Percentiles rank a stretch among this genome's conserved stretches.
These are phyloP conservation scores for Pyrenophora seminiperda DNA, from an alignment of 2,329 filamentous ascomycete genomes.

Conservation along the genomic window DNA sequence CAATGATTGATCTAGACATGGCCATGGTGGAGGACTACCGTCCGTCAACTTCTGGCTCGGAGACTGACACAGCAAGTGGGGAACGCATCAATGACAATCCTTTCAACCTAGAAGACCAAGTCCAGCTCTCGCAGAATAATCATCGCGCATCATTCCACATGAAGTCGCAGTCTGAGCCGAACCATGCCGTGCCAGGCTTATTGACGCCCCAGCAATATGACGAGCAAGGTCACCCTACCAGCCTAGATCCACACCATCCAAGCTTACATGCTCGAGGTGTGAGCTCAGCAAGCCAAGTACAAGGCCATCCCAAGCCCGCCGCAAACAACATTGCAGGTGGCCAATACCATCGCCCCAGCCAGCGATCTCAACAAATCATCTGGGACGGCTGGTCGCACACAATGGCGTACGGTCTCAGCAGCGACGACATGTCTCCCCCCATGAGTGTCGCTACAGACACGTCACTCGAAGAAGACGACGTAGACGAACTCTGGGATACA, in stretches of 20 bases:
- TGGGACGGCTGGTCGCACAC: slow-evolving; percentile 45
- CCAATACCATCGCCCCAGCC: slow-evolving; percentile 29
- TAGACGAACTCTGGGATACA: slow-evolving; percentile 44
- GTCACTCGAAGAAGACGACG: slow-evolving; percentile 42
- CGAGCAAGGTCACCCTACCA: slow-evolving; percentile 42
- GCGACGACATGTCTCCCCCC: slow-evolving; percentile 40
- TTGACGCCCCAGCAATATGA: slow-evolving; percentile 45
- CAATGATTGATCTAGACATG: slow-evolving; percentile 53
- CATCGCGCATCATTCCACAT: slow-evolving; percentile 48
- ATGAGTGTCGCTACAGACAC: slow-evolving; percentile 40
- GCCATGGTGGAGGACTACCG: slow-evolving; percentile 50
- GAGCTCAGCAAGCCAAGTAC: slow-evolving; percentile 44
- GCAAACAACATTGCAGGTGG: slow-evolving; percentile 25
- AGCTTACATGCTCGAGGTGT: slow-evolving; percentile 43
- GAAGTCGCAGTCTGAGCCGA: slow-evolving; percentile 50
- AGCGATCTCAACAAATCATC: slow-evolving; percentile 35
- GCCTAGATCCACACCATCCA: slow-evolving; percentile 35
- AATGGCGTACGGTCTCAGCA: slow-evolving; percentile 37
- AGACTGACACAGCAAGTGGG: slow-evolving; percentile 44
- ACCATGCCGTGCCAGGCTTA: slow-evolving; percentile 44
- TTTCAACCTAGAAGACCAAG: slow-evolving; percentile 57
- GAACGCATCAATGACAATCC: slow-evolving; percentile 54
- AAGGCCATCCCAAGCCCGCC: slow-evolving; percentile 29
- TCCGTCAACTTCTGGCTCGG: slow-evolving; percentile 51
- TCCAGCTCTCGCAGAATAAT: slow-evolving; percentile 46